These are phyloP conservation scores for Chaetoscypha palmicola DNA, from an alignment of 2,329 filamentous ascomycete species.

Conservation along the genomic window DNA sequence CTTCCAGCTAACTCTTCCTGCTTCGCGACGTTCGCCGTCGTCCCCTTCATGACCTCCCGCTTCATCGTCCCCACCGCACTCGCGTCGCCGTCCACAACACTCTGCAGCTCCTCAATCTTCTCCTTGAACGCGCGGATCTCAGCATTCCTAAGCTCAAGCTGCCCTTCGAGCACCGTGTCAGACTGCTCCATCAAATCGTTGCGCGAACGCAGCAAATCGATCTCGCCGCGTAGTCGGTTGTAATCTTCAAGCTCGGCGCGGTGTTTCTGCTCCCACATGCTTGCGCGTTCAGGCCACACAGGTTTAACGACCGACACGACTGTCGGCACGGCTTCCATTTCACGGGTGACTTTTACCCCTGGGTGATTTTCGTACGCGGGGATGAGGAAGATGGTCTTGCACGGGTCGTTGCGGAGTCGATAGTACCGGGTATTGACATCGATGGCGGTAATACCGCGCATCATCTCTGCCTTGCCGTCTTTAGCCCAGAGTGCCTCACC, in stretches of 20 bases:
- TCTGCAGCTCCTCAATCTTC: background rate
- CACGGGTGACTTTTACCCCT: constrained; percentile 36
- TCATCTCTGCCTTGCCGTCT: constrained; percentile 17
- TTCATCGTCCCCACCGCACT: background rate
- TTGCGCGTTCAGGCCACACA: constrained; percentile 24
- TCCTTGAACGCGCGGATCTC: background rate
- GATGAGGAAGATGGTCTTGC: constrained; percentile 45
- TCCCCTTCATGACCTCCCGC: background rate
- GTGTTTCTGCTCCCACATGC: constrained; percentile 23
- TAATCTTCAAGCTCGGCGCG: constrained; percentile 17
- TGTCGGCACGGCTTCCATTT: constrained; percentile 40
- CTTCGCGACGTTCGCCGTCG: background rate
- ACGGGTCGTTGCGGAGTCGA: constrained; percentile 37
- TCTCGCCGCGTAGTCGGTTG: constrained; percentile 4
- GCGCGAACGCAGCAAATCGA: background rate
- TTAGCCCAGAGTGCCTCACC: constrained; percentile 32
- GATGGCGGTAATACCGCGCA: constrained; percentile 39
- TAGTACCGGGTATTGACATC: constrained; percentile 47
- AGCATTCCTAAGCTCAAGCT: background rate
- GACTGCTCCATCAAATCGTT: background rate
- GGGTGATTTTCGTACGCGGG: constrained; percentile 44
- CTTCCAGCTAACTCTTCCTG: background rate
- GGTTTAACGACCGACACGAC: constrained; percentile 29
- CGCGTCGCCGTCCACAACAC: background rate
- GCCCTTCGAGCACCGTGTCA: constrained; percentile 2